A percentile compares a stretch with the other conserved stretches of the same genome.
Conservation (phyloP, 163 green algal genomes). For the Picocystis sp. region DNA sequence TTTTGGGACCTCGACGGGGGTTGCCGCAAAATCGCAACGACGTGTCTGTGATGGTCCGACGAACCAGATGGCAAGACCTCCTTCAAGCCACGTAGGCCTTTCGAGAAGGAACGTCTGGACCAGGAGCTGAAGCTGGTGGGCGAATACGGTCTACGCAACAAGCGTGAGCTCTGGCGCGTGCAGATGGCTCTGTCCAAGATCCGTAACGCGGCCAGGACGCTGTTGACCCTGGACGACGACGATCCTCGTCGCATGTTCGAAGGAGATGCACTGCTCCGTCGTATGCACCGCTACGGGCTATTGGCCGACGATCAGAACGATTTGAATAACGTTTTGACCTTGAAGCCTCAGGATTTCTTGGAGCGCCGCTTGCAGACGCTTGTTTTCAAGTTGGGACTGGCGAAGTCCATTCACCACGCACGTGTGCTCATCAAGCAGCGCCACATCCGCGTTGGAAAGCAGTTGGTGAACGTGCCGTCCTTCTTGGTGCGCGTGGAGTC, state of each 20-base stretch:
- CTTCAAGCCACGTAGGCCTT: conserved; percentile 96
- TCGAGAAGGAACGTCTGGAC: conserved; percentile 99
- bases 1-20: not conserved
- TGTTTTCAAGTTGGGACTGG: conserved; percentile 98
- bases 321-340: conserved; percentile 96
- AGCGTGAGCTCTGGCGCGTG: conserved; percentile 98
- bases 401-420: conserved; percentile 97
- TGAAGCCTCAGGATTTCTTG: conserved; percentile 70
- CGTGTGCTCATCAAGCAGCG: conserved; percentile 94
- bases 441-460: conserved; percentile 98
- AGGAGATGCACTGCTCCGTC: conserved; percentile 55
- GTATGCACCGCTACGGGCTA: conserved; percentile 96
- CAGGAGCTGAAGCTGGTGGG: conserved; percentile 95
- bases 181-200: conserved; percentile 81
- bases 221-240: conserved; percentile 94
- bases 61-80: conserved; percentile 84
- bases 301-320: conserved; percentile 91
- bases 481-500: conserved; percentile 95
- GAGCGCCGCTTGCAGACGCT: conserved; percentile 80
- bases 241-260: conserved; percentile 93
- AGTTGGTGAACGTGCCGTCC: conserved; percentile 95
- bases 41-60: not conserved
- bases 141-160: conserved; percentile 97
- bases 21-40: not conserved
- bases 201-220: conserved; percentile 71